These are phyloP conservation scores for Calonectria honghensis DNA, from an alignment of 2,329 filamentous ascomycete genomes.

Conservation along the genomic window DNA sequence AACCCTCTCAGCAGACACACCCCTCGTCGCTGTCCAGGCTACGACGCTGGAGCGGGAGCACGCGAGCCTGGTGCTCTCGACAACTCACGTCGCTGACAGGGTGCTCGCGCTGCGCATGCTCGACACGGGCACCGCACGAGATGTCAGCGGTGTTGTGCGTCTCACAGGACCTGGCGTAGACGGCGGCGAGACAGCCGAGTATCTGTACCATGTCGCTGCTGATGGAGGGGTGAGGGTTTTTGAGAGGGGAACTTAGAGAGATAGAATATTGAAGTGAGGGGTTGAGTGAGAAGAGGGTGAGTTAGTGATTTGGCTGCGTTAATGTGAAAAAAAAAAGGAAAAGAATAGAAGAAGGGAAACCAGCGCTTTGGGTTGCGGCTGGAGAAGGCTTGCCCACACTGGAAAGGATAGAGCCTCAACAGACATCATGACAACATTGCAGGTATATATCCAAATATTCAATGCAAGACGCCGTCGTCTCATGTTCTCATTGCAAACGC, in stretches of 20 bases:
- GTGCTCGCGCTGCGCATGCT: conserved; percentile 84
- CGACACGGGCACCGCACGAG: conserved; percentile 91
- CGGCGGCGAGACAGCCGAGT: conserved; percentile 77
- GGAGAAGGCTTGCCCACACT: neutral
- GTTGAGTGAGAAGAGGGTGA: neutral
- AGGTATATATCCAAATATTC: conserved; percentile 13
- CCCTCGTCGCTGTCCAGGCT: conserved; percentile 77
- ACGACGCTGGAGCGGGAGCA: conserved; percentile 83
- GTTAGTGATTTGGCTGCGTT: neutral
- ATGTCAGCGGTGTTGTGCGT: conserved; percentile 91
- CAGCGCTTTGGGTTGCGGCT: neutral
- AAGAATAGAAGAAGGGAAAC: neutral
- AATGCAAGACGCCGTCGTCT: neutral
- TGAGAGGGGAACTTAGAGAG: conserved; percentile 77
- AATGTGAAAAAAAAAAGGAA: neutral
- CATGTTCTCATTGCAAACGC: neutral
- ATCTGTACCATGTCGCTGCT: conserved; percentile 86
- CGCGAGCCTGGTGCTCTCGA: conserved; percentile 80
- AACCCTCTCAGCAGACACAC: conserved; percentile 82
- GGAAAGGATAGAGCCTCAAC: neutral
- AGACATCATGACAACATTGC: conserved; percentile 1
- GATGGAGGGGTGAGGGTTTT: conserved; percentile 90
- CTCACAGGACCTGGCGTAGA: conserved; percentile 72
- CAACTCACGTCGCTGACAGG: conserved; percentile 84
- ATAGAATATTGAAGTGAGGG: neutral